These are phyloP conservation scores for Talaromyces sp. DNA, from an alignment of 2,329 filamentous ascomycete genomes.

Conservation along the genomic window DNA sequence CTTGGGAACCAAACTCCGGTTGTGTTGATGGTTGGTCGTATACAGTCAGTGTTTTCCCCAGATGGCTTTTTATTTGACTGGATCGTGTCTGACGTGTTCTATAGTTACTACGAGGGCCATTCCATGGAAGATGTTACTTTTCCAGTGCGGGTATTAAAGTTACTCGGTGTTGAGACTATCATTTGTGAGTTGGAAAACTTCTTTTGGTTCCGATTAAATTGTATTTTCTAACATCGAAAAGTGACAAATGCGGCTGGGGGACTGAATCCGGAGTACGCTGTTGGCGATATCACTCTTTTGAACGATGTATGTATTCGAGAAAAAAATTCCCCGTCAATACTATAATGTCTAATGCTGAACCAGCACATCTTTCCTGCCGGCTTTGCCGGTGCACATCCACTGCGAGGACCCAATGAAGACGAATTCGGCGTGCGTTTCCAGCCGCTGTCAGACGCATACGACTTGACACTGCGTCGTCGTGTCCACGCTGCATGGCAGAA, in stretches of 20 bases:
- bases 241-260: constrained; percentile 64
- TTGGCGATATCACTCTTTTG: constrained; percentile 60
- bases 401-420: constrained; percentile 57
- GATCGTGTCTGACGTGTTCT: background rate
- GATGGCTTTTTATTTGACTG: background rate
- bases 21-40: constrained; percentile 59
- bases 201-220: background rate
- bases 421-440: constrained; percentile 60
- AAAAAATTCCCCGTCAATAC: background rate
- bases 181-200: constrained; percentile 43
- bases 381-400: constrained; percentile 54
- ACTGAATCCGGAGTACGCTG: constrained; percentile 56
- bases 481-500: constrained; percentile 54
- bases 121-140: constrained; percentile 58
- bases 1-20: constrained; percentile 52
- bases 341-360: background rate
- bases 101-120: constrained; percentile 63
- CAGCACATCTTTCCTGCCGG: constrained; percentile 60
- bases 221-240: constrained; percentile 18
- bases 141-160: constrained; percentile 58
- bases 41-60: constrained; percentile 51
- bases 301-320: constrained; percentile 56
- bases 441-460: constrained; percentile 60
- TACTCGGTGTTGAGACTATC: constrained; percentile 55
- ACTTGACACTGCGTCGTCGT: constrained; percentile 53